Evolutionary conservation across 352 stramenopile genomes (phyloP).

Genomic region (Globisporangium canariense): DNA sequence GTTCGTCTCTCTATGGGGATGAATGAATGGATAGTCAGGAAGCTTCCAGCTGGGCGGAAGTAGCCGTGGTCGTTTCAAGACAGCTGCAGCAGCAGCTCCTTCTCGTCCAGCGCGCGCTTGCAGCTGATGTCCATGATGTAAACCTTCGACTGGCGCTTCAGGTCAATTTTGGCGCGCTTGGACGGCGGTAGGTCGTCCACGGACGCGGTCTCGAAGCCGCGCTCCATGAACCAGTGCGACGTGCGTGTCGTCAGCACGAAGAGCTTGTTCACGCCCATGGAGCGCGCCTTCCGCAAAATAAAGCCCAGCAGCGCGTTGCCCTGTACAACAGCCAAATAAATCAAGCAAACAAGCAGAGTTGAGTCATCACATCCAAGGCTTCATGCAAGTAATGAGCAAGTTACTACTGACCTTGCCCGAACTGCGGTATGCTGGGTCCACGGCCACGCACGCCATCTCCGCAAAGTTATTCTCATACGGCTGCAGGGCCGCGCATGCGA

Average conservation of each 20-base stretch:
- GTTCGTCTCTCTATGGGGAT: slow-evolving; percentile 7
- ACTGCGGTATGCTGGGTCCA: slow-evolving; percentile 85
- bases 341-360: slow-evolving; percentile 6
- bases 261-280: slow-evolving; percentile 86
- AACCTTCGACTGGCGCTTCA: slow-evolving; percentile 84
- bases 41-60: not conserved
- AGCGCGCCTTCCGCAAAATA: slow-evolving; percentile 83
- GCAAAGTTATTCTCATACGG: slow-evolving; percentile 89
- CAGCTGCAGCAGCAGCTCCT: slow-evolving; percentile 77
- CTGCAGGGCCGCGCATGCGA: slow-evolving; percentile 86
- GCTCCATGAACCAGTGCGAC: slow-evolving; percentile 98
- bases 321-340: slow-evolving; percentile 19
- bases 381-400: not conserved
- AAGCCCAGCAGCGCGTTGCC: slow-evolving; percentile 91
- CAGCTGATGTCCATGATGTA: slow-evolving; percentile 89
- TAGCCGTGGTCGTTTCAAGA: slow-evolving; percentile 12
- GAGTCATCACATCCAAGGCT: not conserved
- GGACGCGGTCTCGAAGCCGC: slow-evolving; percentile 90
- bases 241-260: slow-evolving; percentile 98
- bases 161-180: slow-evolving; percentile 74
- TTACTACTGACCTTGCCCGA: slow-evolving; percentile 51
- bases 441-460: slow-evolving; percentile 89
- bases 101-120: slow-evolving; percentile 79
- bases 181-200: slow-evolving; percentile 86
- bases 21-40: not conserved